Evolutionary conservation across 306 rosid species (phyloP).

Genomic region (Casuarina glauca): DNA sequence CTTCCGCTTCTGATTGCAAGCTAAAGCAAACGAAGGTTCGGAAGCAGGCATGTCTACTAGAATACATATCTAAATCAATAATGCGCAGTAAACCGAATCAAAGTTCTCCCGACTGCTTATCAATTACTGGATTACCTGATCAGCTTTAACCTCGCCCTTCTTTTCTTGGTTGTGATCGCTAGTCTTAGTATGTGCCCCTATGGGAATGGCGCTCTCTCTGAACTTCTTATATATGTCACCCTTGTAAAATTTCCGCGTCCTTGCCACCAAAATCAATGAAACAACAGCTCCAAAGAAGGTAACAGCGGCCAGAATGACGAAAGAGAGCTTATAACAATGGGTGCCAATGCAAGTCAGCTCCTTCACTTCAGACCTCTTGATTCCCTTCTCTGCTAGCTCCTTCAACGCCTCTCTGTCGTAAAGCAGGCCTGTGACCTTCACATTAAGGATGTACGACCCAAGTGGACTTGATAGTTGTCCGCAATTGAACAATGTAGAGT

Average conservation of each 20-base stretch:
- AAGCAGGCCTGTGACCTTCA: slow-evolving; percentile 38
- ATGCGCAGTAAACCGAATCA: too few relatives aligned
- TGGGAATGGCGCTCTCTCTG: background rate
- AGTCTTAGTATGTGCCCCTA: background rate
- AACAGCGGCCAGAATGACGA: slow-evolving; percentile 33
- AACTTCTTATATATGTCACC: slow-evolving; percentile 41
- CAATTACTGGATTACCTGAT: too few relatives aligned
- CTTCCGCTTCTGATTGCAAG: background rate
- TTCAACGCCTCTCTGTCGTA: slow-evolving; percentile 42
- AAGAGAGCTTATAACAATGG: slow-evolving; percentile 34
- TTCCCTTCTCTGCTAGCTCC: slow-evolving; percentile 29
- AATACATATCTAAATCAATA: background rate
- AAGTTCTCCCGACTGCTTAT: too few relatives aligned
- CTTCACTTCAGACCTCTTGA: slow-evolving; percentile 26
- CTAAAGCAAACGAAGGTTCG: background rate
- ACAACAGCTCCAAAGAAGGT: slow-evolving; percentile 39
- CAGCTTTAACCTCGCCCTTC: too few relatives aligned
- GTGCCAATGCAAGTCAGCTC: slow-evolving; percentile 42
- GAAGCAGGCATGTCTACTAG: background rate
- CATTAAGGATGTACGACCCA: slow-evolving; percentile 48
- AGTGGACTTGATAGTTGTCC: slow-evolving; percentile 53
- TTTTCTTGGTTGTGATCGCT: background rate
- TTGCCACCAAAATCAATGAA: slow-evolving; percentile 35
- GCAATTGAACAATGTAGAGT: slow-evolving; percentile 49
- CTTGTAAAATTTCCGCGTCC: slow-evolving; percentile 32